Base-by-base conservation (phyloP, 1,139 yeast species). In the Eremothecium sinecaudum region DNA sequence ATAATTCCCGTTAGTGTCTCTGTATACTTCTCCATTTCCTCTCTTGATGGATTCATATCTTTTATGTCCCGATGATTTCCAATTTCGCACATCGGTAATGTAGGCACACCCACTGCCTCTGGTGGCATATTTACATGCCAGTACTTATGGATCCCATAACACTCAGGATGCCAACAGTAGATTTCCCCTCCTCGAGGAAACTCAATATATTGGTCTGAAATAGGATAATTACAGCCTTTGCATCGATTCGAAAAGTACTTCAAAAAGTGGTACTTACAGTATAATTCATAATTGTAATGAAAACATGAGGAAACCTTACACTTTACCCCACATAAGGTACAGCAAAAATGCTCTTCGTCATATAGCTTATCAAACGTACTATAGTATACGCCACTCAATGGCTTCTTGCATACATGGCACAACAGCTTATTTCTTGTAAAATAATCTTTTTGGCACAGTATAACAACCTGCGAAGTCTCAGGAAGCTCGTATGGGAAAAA, bases 161-260 rank as follows among this genome's bases (percentile, higher is more conserved):
- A 92, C 57, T 92, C 98, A 2, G 97, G 97, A 58, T 92, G 99
- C 98, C 98, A 92, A 53, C 86, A 94, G 56, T 87, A 94, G 44
- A 81, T 80, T 47, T 81, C 71, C n/a, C 96, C 96, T 32, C 95
- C 94, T 46, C 94, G 69, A 44, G 76, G 83, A 31, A 90, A 74
- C 57, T 90, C 96, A 23, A 87, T 95, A 59, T 86, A 90, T 55
- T 90, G 97, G 50, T 87, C 87, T 21, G 92, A 74, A 37, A 90
- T 90, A 2, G 96, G 83, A 22, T 86, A 79, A 43, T 79, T 73
- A 61, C 98, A 90, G 15, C 97, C 96, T 61, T 84, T 93, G 63
- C 98, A 92, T 41, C 79, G 79, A 19, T 81, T 79, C 1, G 97
- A 96, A 57, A 79, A 79, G 37, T 74, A 63, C 40, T 79, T 78